Conservation (phyloP, 306 rosid genomes). For the Albizia julibrissin region DNA sequence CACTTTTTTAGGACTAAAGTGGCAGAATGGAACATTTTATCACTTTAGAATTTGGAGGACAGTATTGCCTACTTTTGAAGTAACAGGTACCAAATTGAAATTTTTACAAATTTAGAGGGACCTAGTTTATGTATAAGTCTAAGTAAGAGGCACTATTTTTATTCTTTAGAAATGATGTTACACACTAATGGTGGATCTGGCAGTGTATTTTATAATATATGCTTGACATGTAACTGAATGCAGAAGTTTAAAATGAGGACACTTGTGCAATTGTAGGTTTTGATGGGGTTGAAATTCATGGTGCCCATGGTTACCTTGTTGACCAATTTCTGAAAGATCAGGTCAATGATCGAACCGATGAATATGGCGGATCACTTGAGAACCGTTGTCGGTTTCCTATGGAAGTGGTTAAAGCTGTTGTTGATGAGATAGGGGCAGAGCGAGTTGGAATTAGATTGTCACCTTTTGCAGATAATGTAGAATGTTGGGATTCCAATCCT, state of each 20-base stretch:
- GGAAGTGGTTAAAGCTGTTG: not conserved
- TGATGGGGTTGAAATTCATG: not conserved
- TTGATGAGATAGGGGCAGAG: not conserved
- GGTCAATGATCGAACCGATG: not conserved
- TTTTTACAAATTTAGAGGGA: not conserved
- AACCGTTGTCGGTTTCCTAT: not conserved
- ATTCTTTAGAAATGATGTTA: slow-evolving; percentile 7
- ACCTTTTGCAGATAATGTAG: slow-evolving; percentile 41
- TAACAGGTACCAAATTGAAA: not conserved
- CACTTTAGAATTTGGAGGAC: not conserved
- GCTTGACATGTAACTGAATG: not conserved
- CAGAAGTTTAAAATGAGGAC: not conserved
- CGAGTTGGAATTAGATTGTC: slow-evolving; percentile 57
- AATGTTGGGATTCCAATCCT: not conserved
- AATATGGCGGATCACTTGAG: not conserved
- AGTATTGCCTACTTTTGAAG: not conserved
- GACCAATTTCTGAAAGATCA: not conserved
- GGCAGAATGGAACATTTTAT: not conserved
- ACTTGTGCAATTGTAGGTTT: not conserved
- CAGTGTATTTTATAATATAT: not conserved
- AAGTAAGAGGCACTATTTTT: not conserved
- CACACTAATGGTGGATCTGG: not conserved
- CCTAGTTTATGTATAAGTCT: not conserved
- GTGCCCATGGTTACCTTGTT: not conserved
- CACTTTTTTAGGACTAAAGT: not conserved